Conservation (phyloP, 2,329 filamentous ascomycete species). For the Aspergillus tamarii region DNA sequence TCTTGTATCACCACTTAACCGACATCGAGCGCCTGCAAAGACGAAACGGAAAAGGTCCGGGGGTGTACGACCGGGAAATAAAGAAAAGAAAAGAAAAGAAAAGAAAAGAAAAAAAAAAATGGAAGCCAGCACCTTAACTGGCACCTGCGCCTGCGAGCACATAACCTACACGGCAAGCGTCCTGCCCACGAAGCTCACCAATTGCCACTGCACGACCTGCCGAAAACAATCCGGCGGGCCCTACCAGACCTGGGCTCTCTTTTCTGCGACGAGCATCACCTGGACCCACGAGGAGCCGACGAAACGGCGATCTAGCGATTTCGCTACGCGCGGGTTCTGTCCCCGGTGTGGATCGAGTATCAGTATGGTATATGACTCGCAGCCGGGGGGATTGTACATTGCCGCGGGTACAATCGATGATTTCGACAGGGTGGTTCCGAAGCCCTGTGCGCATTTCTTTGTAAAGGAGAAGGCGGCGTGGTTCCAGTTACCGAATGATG, state of each 20-base stretch:
- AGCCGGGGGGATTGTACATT: slow-evolving; percentile 10
- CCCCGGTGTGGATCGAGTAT: slow-evolving; percentile 51
- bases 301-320: slow-evolving; percentile 40
- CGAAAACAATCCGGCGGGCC: slow-evolving; percentile 52
- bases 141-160: slow-evolving; percentile 49
- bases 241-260: slow-evolving; percentile 48
- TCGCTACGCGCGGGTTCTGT: slow-evolving; percentile 51
- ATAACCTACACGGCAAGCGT: slow-evolving; percentile 46
- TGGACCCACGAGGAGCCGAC: slow-evolving; percentile 29
- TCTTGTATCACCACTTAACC: background rate
- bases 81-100: background rate
- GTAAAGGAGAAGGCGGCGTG: slow-evolving; percentile 45
- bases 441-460: slow-evolving; percentile 47
- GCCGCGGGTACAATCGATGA: slow-evolving; percentile 1
- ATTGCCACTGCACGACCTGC: slow-evolving; percentile 51
- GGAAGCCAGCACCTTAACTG: slow-evolving; percentile 19
- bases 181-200: slow-evolving; percentile 38
- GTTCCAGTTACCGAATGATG: slow-evolving; percentile 44
- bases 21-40: background rate
- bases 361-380: slow-evolving; percentile 37
- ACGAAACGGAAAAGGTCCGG: background rate
- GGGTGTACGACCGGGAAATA: background rate
- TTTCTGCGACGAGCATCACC: slow-evolving; percentile 40
- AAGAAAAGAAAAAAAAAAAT: too few species aligned
- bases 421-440: slow-evolving; percentile 8